Percentiles rank a stretch among this genome's conserved stretches.
Evolutionary conservation across 2,329 filamentous ascomycete genomes (phyloP).

Genomic region (Diaporthe capsici): DNA sequence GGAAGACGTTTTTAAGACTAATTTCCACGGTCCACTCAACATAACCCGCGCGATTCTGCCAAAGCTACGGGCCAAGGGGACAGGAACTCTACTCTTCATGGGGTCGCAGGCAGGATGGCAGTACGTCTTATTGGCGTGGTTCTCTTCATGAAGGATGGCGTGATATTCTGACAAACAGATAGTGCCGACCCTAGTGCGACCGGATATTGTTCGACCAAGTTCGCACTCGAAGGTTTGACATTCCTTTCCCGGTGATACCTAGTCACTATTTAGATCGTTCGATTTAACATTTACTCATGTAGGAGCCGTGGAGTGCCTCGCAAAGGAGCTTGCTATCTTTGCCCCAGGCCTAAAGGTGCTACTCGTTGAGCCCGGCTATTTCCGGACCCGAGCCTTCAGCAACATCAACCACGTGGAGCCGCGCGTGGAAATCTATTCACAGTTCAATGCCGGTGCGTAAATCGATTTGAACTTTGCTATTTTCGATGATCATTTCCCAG

Average conservation of each 20-base stretch:
- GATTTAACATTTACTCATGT: neutral
- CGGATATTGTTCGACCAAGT: constrained; percentile 52
- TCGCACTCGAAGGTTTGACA: constrained; percentile 49
- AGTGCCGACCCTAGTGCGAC: constrained; percentile 48
- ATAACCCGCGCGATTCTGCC: constrained; percentile 54
- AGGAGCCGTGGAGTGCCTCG: constrained; percentile 51
- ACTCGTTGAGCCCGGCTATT: constrained; percentile 59
- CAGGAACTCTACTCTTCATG: constrained; percentile 52
- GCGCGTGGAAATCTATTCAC: constrained; percentile 47
- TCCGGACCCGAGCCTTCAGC: constrained; percentile 57
- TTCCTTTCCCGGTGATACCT: neutral
- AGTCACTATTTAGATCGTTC: neutral
- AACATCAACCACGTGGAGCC: constrained; percentile 50
- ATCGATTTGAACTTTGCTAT: neutral
- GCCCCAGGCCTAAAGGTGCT: constrained; percentile 53
- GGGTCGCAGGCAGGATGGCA: constrained; percentile 54
- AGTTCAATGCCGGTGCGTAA: constrained; percentile 48
- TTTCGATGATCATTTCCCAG: neutral
- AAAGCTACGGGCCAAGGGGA: constrained; percentile 48
- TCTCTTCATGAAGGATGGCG: neutral
- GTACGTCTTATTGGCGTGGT: neutral
- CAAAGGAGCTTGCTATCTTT: constrained; percentile 50
- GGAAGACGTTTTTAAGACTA: constrained; percentile 50
- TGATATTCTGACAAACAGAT: neutral
- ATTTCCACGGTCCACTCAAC: constrained; percentile 56